Evolutionary conservation across 768 basidiomycete species (phyloP), one percentile per base, ranked within the genome.

Genomic region (Sporobolomyces phaffii): DNA sequence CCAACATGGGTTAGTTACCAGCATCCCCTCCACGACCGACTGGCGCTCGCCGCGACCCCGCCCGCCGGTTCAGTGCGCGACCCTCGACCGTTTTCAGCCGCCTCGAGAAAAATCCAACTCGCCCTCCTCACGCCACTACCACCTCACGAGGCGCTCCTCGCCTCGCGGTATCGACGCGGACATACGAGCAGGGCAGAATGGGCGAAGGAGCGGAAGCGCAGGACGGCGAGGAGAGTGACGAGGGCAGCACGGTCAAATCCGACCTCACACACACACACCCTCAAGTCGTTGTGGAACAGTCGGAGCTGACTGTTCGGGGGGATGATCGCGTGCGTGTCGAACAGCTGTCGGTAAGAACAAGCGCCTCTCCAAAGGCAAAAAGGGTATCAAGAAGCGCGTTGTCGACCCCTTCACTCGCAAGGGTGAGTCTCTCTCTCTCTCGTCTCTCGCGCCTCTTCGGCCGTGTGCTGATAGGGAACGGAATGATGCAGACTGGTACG

Each of bases 331-430:
- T 38, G 38, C 38, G 38, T 17, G 9, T 38, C 10, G 10, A 45
- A 74, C 75, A 78, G 78, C 78, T 72, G 74, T 79, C 74, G 78
- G 78, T 66, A 79, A 98, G 90, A 98, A 97, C 83, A 99, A 99
- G 82, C 87, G 91, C 78, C 85, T 93, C 75, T 92, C 91, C 54
- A 96, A 96, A 83, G 91, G 91, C 76, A 93, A 93, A 85, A 93
- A 93, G 83, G 91, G 91, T 79, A 87, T 97, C 84, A 99, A 99
- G 91, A 99, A 98, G 84, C 96, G 98, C 87, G 92, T 96, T 79
- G 91, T 99, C 71, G 96, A 99, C 85, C 92, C 96, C 72, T 96
- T 99, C 88, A 87, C 94, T 73, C 87, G 96, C 83, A 99, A 99
- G 82, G 94, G 94, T 93, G 75, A 67, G 81, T 75, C 33, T 17